Conservation (phyloP, 768 basidiomycete species). For the Hericium erinaceus region DNA sequence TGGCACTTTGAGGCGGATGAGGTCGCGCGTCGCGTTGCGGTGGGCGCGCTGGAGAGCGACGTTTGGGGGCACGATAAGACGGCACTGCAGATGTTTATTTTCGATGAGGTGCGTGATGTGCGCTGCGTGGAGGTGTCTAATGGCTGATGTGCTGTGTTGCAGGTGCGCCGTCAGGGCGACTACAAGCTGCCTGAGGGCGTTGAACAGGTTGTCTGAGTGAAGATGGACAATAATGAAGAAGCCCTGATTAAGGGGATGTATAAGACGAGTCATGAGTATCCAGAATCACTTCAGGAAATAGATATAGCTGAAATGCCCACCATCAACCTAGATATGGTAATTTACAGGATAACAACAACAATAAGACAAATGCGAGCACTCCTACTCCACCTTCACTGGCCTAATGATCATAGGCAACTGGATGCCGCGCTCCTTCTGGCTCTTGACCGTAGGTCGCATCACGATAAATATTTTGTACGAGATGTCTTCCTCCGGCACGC, state of each 20-base stretch:
- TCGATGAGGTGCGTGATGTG: conserved; percentile 57
- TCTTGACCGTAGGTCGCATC: conserved; percentile 6
- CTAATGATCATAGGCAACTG: too few species aligned
- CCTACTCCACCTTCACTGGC: too few species aligned
- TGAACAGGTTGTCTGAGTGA: conserved; percentile 34
- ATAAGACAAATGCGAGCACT: too few species aligned
- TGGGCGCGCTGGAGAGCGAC: conserved; percentile 64
- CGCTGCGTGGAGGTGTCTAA: neutral
- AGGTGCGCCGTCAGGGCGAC: conserved; percentile 62
- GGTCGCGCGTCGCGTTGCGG: conserved; percentile 67
- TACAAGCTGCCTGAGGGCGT: conserved; percentile 57
- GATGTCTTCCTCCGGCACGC: conserved; percentile 10
- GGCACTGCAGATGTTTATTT: conserved; percentile 70
- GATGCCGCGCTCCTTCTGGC: too few species aligned
- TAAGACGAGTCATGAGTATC: too few species aligned
- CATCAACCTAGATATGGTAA: too few species aligned
- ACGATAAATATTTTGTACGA: conserved; percentile 6
- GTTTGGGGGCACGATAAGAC: conserved; percentile 77
- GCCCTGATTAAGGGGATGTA: neutral
- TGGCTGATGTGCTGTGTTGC: neutral
- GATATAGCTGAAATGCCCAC: too few species aligned
- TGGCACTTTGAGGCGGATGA: conserved; percentile 88
- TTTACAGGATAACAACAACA: too few species aligned
- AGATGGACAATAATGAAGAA: neutral
- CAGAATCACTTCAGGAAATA: too few species aligned